Evolutionary conservation across 441 rosid genomes (phyloP), one percentile per base, ranked within the genome.

Genomic region (Populus hybrid): DNA sequence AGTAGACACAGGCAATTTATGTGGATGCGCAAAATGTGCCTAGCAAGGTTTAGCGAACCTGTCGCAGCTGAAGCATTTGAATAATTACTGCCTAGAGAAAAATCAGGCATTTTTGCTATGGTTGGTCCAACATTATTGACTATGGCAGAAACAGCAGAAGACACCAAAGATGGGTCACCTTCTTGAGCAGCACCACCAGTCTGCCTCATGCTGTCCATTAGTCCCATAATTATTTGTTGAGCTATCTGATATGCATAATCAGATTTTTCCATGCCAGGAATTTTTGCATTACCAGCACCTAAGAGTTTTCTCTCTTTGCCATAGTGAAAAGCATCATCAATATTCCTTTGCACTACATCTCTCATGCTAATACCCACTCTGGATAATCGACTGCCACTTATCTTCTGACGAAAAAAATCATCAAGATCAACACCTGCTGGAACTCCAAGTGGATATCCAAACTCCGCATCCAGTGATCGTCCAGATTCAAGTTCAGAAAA

Each of bases 171-270:
- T 0, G 99, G 99, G 77, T 97, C 99, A 32, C 99, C 98, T 85
- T 95, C 99, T 80, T 97, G 99, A 69, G 95, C 95, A 83, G 99
- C 99, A 82, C 99, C 99, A 35, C 97, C 98, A 46, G 94, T 92
- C 86, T 95, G 98, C 81, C 86, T 88, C 75, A 97, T 89, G 82
- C 95, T 91, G 2, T 93, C 97, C 97, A 88, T 84, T 66, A 97
- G 80, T 73, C 88, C 98, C 79, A 83, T 76, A 78, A 92, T 86
- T 80, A 95, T 90, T 81, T 90, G 95, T 78, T 97, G 98, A 72
- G 99, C 95, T 74, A 88, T 86, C 85, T 89, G 97, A 88, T 85
- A 90, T 70, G 88, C 97, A 71, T 91, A 93, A 72, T 92, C 94
- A 70, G 86, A 87, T 76, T 90, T 95, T 77, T 93, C 98, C 74